These are phyloP conservation scores for Monosporozyma yasuniensis DNA, from an alignment of 805 yeast genomes.

Conservation along the genomic window DNA sequence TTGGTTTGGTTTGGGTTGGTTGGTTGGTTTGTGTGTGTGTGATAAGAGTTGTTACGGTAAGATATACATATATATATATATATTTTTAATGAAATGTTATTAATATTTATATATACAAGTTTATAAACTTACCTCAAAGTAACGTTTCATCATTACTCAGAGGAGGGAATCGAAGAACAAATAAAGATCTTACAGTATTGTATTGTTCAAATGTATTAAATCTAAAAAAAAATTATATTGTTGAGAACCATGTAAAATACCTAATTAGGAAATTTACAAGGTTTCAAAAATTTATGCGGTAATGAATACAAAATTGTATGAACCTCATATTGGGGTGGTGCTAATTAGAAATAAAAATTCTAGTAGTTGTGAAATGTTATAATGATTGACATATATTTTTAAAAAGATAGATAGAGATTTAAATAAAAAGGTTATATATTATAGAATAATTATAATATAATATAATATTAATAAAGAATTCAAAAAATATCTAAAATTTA, in stretches of 20 bases:
- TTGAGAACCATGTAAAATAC: conserved; percentile 3
- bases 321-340: not conserved
- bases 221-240: not conserved
- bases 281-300: not conserved
- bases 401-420: conserved; percentile 1
- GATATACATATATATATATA: not conserved
- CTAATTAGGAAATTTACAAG: conserved; percentile 4
- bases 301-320: not conserved
- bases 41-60: not conserved
- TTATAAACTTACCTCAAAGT: not conserved
- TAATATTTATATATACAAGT: too few species aligned
- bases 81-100: not conserved
- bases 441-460: not conserved
- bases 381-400: conserved; percentile 1
- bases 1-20: too few species aligned
- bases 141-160: too few species aligned
- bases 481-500: conserved; percentile 34
- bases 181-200: not conserved
- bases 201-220: not conserved
- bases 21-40: too few species aligned
- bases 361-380: not conserved
- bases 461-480: not conserved
- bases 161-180: not conserved
- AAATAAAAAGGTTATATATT: not conserved
- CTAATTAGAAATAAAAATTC: too few species aligned